Base-by-base conservation (phyloP, 2,329 filamentous ascomycete species). In the Huntiella decipiens region DNA sequence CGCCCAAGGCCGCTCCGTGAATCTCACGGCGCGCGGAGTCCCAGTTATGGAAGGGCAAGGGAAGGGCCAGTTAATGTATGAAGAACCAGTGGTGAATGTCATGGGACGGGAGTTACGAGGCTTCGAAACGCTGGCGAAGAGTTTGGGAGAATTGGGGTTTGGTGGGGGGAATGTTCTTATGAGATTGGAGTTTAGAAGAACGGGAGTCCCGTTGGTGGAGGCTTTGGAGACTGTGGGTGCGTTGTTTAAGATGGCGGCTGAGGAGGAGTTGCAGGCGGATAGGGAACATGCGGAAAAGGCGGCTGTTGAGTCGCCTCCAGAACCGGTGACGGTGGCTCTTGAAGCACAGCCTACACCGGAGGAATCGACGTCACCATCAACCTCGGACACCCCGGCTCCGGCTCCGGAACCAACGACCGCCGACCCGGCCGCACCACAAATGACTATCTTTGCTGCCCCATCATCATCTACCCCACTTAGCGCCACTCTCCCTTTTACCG, bases 101-200 rank as follows among this genome's bases (percentile, higher is more conserved):
- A 79, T 93, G 71, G 83, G 81, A 7, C 72, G 83, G 54, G 83
- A 88, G 53, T 62, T 94, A 12, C 71, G 78, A 2, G 77, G 73
- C 0, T 83, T 96, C 54, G 67, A 68, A 13, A 87, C 92, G 55
- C 70, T 96, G 48, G 85, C 95, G 59, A 93, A 93, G 67, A 87
- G 84, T 1, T 62, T 98, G 39, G 78, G 77, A 4, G 84, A 94
- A 58, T 65, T 96, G 13, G 91, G 91, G 0, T 79, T 92, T 55
- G 92, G 87, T 57, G 79, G 75, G 41, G 88, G 91, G 4, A 88
- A 73, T 56, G 78, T 83, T 4, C 63, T 94, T 46, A 69, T 98
- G 46, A 73, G 83, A 48, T 63, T 98, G 50, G 76, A 69, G 32
- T 96, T 88, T 63, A 77, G 72, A 57, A 70, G 70, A 51, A 91